Evolutionary conservation across 2,329 filamentous ascomycete genomes (phyloP), one percentile per base, ranked within the genome.

Genomic region (Lecanicillium sp.): DNA sequence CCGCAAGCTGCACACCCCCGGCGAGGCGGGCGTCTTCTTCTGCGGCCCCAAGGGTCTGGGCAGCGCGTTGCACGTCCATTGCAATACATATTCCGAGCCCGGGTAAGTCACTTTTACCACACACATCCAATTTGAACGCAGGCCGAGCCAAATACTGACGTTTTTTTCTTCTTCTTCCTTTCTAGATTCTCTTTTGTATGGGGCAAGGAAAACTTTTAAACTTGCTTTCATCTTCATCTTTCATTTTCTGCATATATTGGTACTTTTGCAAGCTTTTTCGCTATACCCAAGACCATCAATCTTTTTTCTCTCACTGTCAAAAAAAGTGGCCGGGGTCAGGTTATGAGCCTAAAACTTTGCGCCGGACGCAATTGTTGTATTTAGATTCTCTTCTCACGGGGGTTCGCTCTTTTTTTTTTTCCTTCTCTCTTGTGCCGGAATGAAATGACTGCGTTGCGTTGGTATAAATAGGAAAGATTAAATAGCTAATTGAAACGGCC

Each of bases 61-160:
- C 43, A 89, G 83, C 61, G 72, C 81, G 51, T 67, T 93, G 62
- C 87, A 93, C 60, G 77, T 89, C 52, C 90, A 87, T 69, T 93
- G 87, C 67, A 93, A 91, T 65, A 88, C 88, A 74, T 91, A 91
- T 70, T 87, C 84, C 50, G 86, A 90, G 61, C 86, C 86, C 62
- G 86, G 80, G 73, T 87, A 75, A 73, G 81, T 26, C 15, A 33
- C n/a, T n/a, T n/a, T n/a, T n/a, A n/a, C n/a, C n/a, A n/a, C n/a
- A n/a, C n/a, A n/a, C n/a, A n/a, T n/a, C n/a, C n/a, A n/a, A n/a
- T n/a, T n/a, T n/a, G n/a, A n/a, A n/a, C n/a, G n/a, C n/a, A n/a
- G n/a, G n/a, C n/a, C n/a, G n/a, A n/a, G n/a, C n/a, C n/a, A n/a
- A n/a, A 19, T 21, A 21, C 37, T 48, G 39, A 48, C 21, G 56